Evolutionary conservation across 2,329 filamentous ascomycete species (phyloP).

Genomic region (Myriosclerotinia duriaeana): DNA sequence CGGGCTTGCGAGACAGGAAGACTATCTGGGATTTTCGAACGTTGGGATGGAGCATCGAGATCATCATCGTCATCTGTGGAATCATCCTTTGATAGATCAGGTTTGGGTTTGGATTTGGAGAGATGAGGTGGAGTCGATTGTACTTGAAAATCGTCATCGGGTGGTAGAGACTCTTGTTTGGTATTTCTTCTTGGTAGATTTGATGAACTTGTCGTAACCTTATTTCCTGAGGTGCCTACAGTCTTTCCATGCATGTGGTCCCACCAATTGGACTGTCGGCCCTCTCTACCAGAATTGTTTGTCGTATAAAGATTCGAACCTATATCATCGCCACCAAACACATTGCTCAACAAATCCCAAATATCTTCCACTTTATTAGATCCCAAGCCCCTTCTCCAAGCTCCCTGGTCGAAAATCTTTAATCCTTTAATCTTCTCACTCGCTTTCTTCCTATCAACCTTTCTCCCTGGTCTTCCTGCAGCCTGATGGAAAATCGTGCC

Average conservation of each 20-base stretch:
- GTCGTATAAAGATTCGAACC: background rate
- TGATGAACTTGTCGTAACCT: constrained; percentile 19
- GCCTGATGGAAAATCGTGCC: constrained; percentile 51
- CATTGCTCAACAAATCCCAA: constrained; percentile 29
- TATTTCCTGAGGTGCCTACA: constrained; percentile 29
- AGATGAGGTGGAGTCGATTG: constrained; percentile 37
- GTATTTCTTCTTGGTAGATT: background rate
- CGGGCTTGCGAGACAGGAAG: constrained; percentile 30
- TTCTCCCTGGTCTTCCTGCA: constrained; percentile 41
- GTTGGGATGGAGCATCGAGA: constrained; percentile 35
- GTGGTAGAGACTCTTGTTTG: constrained; percentile 1
- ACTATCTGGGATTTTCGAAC: constrained; percentile 33
- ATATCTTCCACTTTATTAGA: constrained; percentile 26
- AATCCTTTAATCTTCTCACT: constrained; percentile 48
- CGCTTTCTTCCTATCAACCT: constrained; percentile 43
- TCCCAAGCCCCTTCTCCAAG: constrained; percentile 30
- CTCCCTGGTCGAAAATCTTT: constrained; percentile 45
- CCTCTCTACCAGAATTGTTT: constrained; percentile 8
- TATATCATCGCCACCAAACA: constrained; percentile 28
- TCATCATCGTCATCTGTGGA: constrained; percentile 35
- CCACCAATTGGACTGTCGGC: constrained; percentile 34
- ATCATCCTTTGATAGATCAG: constrained; percentile 24
- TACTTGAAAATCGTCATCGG: constrained; percentile 38
- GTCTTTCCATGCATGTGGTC: constrained; percentile 35
- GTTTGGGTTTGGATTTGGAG: constrained; percentile 19